Conservation (phyloP, 164 flowering plant genomes). For the Nymphaea colorata region DNA sequence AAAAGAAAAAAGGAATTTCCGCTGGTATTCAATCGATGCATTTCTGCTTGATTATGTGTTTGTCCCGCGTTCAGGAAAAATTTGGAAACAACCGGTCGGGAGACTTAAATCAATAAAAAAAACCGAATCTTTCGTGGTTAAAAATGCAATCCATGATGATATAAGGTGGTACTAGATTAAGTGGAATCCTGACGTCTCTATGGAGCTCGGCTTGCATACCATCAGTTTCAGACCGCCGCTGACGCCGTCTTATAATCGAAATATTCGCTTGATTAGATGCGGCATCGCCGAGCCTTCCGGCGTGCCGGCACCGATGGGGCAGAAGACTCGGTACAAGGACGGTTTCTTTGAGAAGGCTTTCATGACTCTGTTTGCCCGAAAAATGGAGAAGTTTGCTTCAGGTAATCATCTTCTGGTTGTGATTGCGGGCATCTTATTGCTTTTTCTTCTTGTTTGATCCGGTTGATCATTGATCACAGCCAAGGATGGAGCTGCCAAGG, state of each 20-base stretch:
- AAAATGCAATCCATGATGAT: background rate
- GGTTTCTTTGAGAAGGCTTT: slow-evolving; percentile 74
- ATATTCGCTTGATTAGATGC: slow-evolving; percentile 25
- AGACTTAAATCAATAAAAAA: no score
- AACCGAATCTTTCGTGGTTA: background rate
- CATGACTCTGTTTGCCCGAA: slow-evolving; percentile 79
- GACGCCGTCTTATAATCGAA: slow-evolving; percentile 10
- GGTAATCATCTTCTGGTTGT: background rate
- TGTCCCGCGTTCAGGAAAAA: background rate
- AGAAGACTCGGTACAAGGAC: slow-evolving; percentile 78
- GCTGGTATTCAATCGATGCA: background rate
- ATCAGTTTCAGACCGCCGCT: slow-evolving; percentile 24
- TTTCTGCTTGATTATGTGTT: background rate
- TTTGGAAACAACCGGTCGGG: background rate
- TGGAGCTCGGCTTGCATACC: slow-evolving; percentile 30
- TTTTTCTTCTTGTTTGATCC: background rate
- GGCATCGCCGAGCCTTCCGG: slow-evolving; percentile 81
- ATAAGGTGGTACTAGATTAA: background rate
- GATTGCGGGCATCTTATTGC: background rate
- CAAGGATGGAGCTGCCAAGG: slow-evolving; percentile 8
- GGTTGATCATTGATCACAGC: background rate
- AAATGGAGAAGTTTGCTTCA: slow-evolving; percentile 73
- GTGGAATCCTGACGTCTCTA: background rate
- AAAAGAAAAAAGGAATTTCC: background rate
- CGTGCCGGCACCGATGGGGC: slow-evolving; percentile 82